A percentile compares a stretch with the other conserved stretches of the same genome.
These are phyloP conservation scores for Erysimum cheiranthoides DNA, from an alignment of 345 rosid genomes.

Conservation along the genomic window DNA sequence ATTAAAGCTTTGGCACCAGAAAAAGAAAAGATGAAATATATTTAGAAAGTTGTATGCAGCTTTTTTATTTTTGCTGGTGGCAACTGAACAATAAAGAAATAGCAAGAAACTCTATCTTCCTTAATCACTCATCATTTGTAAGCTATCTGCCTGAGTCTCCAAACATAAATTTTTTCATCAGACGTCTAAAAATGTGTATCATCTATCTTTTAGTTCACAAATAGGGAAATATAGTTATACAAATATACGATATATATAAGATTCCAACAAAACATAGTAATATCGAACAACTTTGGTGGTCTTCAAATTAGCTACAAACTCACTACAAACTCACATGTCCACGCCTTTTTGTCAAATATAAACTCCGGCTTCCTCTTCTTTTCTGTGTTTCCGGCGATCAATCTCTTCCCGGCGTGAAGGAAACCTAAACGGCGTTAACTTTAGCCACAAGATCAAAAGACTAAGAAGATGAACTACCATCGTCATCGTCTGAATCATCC, in stretches of 20 bases:
- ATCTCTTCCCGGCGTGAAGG: constrained; percentile 17
- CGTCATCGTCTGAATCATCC: constrained; percentile 66
- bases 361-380: neutral
- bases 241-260: constrained; percentile 6
- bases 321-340: neutral
- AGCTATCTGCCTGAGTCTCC: no score
- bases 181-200: constrained; percentile 23
- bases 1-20: constrained; percentile 2
- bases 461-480: constrained; percentile 26
- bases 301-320: constrained; percentile 17
- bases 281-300: constrained; percentile 26
- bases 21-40: neutral
- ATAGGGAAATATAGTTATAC: constrained; percentile 10
- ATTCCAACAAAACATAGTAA: neutral
- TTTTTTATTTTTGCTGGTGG: neutral
- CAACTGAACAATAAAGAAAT: neutral
- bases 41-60: neutral
- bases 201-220: constrained; percentile 26
- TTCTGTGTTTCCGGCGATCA: neutral
- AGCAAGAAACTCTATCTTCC: neutral
- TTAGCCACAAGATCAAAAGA: neutral
- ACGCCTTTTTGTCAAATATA: neutral
- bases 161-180: neutral
- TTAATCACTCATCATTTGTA: no score
- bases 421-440: neutral